Evolutionary conservation across 306 rosid species (phyloP), one percentile per base, ranked within the genome.

Genomic region (Malus asiatica): DNA sequence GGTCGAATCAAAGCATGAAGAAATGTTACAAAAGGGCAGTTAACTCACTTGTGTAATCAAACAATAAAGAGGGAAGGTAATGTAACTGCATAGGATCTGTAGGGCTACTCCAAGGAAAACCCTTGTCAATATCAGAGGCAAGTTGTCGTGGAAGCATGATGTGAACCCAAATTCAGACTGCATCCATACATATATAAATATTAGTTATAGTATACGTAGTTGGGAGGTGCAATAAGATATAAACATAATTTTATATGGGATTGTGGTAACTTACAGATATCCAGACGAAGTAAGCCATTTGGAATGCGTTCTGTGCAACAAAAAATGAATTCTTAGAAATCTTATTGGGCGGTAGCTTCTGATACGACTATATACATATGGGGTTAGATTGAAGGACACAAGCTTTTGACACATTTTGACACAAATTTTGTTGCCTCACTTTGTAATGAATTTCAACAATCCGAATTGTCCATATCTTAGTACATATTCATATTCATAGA

Each of bases 11-110:
- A 14, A 13, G 7, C 16, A 4, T 51, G 19, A 51, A 48, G 18
- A 48, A 18, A 1, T 11, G 57, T 9, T 42, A 42, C 45, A 42
- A 11, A 4, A 4, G 33, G 32, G 33, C 20, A 58, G 22, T 53
- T 20, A 14, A 53, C 76, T 78, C 57, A 88, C 92, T 87, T 90
- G 96, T 80, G 93, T 90, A 8, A 88, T 86, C 5, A 90, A 64
- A 45, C 91, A 83, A 74, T 87, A 88, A 11, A 90, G 87, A 46
- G 93, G 96, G 75, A 90, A 88, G 23, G 93, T 90, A 16, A 82
- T 83, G 82, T 90, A 90, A 64, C 93, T 88, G 83, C 96, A 88
- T 19, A 87, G 15, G 77, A 90, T 18, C 78, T 87, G 96, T 40
- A 84, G 53, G 66, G 79, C 88, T 66, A 88, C 32, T 20, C 91